Conservation (phyloP, 2,329 filamentous ascomycete species). For the Drechmeria coniospora region DNA sequence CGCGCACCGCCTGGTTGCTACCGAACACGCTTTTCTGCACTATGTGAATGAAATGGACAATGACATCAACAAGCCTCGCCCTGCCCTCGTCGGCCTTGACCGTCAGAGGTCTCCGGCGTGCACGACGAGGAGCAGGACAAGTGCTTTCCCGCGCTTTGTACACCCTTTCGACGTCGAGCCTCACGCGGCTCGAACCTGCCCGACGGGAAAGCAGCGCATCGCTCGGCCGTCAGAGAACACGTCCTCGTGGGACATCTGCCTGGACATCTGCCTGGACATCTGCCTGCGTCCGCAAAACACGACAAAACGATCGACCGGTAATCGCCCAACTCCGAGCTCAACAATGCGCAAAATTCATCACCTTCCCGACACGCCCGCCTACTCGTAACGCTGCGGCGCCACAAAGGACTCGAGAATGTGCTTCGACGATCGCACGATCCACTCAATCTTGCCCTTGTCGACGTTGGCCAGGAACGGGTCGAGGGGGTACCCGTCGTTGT, state of each 20-base stretch:
- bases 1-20: too few species aligned
- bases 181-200: too few species aligned
- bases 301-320: conserved; percentile 1
- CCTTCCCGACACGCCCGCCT: too few species aligned
- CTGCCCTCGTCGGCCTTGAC: too few species aligned
- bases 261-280: too few species aligned
- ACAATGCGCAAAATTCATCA: conserved; percentile 1
- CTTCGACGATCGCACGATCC: conserved; percentile 21
- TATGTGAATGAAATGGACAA: conserved; percentile 1
- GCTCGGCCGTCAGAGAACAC: too few species aligned
- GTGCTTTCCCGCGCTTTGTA: too few species aligned
- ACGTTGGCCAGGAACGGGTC: conserved; percentile 23
- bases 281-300: background rate
- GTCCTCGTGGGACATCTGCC: too few species aligned
- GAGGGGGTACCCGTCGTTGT: conserved; percentile 21
- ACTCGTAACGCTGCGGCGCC: conserved; percentile 14
- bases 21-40: conserved; percentile 1
- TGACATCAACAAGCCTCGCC: background rate
- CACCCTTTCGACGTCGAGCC: too few species aligned
- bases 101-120: too few species aligned
- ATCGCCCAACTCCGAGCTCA: conserved; percentile 4
- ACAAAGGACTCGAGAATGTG: conserved; percentile 19
- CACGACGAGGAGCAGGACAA: too few species aligned
- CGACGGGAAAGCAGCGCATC: too few species aligned
- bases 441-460: conserved; percentile 22